A percentile compares a stretch with the other conserved stretches of the same genome.
Evolutionary conservation across 2,329 filamentous ascomycete species (phyloP).

Genomic region (Fusarium multiceps): DNA sequence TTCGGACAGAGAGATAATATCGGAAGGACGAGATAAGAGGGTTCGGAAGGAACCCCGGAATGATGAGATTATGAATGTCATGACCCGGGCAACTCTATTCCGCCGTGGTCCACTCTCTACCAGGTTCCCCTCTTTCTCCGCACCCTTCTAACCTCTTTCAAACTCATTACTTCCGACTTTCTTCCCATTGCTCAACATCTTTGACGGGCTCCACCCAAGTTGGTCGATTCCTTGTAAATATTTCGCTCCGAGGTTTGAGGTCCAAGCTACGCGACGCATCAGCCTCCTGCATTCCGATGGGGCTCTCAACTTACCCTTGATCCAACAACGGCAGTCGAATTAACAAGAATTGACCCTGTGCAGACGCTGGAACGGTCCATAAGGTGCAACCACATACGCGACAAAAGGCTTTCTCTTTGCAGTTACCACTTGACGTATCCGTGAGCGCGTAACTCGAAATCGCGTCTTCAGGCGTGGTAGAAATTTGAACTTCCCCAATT

Average conservation of each 20-base stretch:
- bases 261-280: constrained; percentile 15
- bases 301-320: constrained; percentile 36
- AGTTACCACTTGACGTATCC: constrained; percentile 42
- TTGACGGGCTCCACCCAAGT: constrained; percentile 39
- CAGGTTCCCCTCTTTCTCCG: constrained; percentile 15
- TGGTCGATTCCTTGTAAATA: constrained; percentile 47
- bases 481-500: constrained; percentile 23
- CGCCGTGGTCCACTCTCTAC: constrained; percentile 12
- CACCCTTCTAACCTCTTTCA: background rate
- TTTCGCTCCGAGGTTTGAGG: constrained; percentile 42
- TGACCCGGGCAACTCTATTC: background rate
- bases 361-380: constrained; percentile 45
- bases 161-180: constrained; percentile 40
- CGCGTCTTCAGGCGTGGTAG: background rate
- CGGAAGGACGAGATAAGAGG: background rate
- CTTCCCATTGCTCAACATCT: constrained; percentile 44
- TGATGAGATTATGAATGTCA: background rate
- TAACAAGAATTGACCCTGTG: constrained; percentile 40
- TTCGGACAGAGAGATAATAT: background rate
- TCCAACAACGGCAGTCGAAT: constrained; percentile 43
- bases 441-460: constrained; percentile 35
- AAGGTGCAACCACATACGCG: constrained; percentile 42
- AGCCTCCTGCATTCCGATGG: background rate
- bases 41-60: constrained; percentile 12
- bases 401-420: constrained; percentile 46